These are phyloP conservation scores for Astrephomene gubernaculifera DNA, from an alignment of 139 green algal species.

Conservation along the genomic window DNA sequence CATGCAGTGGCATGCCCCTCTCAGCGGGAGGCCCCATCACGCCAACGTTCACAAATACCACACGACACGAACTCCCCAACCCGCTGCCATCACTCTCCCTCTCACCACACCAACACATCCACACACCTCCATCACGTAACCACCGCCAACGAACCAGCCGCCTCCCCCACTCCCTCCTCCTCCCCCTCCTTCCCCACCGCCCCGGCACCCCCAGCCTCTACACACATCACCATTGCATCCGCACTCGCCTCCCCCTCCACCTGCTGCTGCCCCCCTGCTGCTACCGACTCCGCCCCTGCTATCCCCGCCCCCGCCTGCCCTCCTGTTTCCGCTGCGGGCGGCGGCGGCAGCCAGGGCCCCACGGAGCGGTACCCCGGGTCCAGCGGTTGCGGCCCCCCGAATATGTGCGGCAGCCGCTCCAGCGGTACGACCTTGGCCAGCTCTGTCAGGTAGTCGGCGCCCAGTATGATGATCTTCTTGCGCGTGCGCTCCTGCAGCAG, in stretches of 20 bases:
- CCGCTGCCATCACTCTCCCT: no score
- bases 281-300: no score
- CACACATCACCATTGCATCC: background rate
- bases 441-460: slow-evolving; percentile 41
- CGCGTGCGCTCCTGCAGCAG: slow-evolving; percentile 69
- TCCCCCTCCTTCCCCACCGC: background rate
- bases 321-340: background rate
- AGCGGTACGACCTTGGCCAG: slow-evolving; percentile 23
- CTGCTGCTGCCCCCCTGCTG: background rate
- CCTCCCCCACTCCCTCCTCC: background rate
- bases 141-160: background rate
- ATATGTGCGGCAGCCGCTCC: slow-evolving; percentile 10
- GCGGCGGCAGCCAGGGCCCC: slow-evolving; percentile 11
- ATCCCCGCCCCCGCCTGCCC: no score
- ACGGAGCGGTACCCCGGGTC: slow-evolving; percentile 3
- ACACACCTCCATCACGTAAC: no score
- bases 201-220: background rate
- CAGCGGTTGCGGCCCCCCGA: background rate
- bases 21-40: no score
- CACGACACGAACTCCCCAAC: no score
- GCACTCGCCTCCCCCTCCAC: background rate
- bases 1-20: no score
- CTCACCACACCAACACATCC: no score
- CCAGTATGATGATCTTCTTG: slow-evolving; percentile 54
- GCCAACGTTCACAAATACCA: no score